Evolutionary conservation across 345 rosid species (phyloP).

Genomic region (Pistacia integerrima): DNA sequence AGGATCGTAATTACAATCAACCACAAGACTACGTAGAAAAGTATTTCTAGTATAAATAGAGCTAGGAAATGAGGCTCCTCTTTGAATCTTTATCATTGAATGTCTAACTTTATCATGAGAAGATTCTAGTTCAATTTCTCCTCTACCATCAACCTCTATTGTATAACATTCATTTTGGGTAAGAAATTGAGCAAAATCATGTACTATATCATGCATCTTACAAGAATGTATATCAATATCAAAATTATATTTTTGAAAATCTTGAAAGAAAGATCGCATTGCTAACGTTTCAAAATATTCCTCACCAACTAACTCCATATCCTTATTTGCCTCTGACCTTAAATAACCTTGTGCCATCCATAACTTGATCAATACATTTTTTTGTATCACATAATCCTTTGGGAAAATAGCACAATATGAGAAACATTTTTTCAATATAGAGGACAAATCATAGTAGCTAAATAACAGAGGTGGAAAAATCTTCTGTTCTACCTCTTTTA

Average conservation of each 20-base stretch:
- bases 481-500: too few relatives aligned
- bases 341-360: conserved; percentile 9
- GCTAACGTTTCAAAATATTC: background rate
- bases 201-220: conserved; percentile 11
- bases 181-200: conserved; percentile 1
- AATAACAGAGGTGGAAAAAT: too few relatives aligned
- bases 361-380: background rate
- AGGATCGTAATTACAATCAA: background rate
- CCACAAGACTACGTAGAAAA: background rate
- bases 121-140: background rate
- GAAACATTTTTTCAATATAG: too few relatives aligned
- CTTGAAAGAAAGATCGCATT: background rate
- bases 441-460: too few relatives aligned
- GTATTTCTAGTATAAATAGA: background rate
- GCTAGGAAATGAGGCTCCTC: background rate
- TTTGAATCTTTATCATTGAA: background rate
- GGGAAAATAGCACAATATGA: too few relatives aligned
- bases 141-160: background rate
- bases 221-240: background rate
- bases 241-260: background rate
- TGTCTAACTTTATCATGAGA: background rate
- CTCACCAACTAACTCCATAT: background rate
- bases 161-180: background rate
- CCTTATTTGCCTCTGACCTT: too few relatives aligned
- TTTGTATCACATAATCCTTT: background rate